A percentile compares a stretch with the other conserved stretches of the same genome.
Evolutionary conservation across 148 eudicot genomes (phyloP).

Genomic region (Rhododendron ovatum): DNA sequence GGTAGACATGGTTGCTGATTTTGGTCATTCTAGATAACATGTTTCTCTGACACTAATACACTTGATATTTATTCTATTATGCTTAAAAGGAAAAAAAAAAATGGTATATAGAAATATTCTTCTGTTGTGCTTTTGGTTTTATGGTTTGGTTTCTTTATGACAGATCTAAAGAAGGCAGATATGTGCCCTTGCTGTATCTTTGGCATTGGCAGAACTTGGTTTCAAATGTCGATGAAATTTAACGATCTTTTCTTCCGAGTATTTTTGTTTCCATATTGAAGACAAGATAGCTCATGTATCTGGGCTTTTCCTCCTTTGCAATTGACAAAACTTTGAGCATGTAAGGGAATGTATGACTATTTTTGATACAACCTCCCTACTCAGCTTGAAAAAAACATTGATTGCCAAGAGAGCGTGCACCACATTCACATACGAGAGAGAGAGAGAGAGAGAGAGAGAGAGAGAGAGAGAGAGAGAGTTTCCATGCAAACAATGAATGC

Average conservation of each 20-base stretch:
- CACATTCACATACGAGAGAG: neutral
- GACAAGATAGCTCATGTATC: neutral
- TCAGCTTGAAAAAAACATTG: no score
- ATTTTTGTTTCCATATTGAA: neutral
- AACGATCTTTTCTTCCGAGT: neutral
- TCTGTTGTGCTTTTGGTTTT: neutral
- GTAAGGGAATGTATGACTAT: neutral
- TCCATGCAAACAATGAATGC: neutral
- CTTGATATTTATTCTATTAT: neutral
- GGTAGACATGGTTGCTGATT: neutral
- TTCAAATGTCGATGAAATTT: neutral
- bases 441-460: no score
- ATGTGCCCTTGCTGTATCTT: neutral
- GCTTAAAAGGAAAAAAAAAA: neutral
- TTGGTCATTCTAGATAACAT: neutral
- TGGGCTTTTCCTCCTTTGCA: neutral
- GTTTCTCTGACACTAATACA: neutral
- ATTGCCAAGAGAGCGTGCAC: no score
- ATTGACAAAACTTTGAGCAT: neutral
- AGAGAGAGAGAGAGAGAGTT: no score
- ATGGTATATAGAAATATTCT: neutral
- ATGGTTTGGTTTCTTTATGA: neutral
- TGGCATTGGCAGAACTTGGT: neutral
- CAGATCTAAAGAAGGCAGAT: neutral
- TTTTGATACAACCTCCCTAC: neutral